Evolutionary conservation across 164 flowering plant genomes (phyloP).

Genomic region (Echeveria elegans): DNA sequence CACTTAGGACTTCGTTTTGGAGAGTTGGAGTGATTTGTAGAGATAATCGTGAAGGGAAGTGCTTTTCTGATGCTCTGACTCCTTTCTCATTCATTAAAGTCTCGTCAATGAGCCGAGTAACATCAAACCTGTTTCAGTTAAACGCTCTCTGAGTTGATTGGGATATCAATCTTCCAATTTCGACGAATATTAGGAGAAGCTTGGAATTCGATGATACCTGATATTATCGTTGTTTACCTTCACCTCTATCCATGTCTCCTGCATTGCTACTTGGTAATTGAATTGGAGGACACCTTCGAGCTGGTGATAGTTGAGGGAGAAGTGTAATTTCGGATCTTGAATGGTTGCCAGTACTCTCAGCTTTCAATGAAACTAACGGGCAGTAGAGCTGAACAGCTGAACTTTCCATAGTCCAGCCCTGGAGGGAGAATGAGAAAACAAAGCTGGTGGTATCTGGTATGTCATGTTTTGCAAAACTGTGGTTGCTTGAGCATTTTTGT

Average conservation of each 20-base stretch:
- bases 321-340: slow-evolving; percentile 47
- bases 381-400: too few species aligned
- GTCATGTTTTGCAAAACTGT: too few species aligned
- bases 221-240: slow-evolving; percentile 60
- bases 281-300: too few species aligned
- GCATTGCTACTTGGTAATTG: slow-evolving; percentile 32
- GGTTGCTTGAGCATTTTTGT: too few species aligned
- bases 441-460: too few species aligned
- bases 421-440: too few species aligned
- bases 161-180: not conserved
- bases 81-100: slow-evolving; percentile 52
- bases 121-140: slow-evolving; percentile 45
- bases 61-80: slow-evolving; percentile 62
- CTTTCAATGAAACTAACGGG: too few species aligned
- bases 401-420: too few species aligned
- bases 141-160: not conserved
- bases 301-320: slow-evolving; percentile 67
- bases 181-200: not conserved
- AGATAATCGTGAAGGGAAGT: slow-evolving; percentile 79
- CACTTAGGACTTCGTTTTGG: slow-evolving; percentile 48
- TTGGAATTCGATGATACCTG: slow-evolving; percentile 32
- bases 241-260: slow-evolving; percentile 59
- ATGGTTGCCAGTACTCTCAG: too few species aligned
- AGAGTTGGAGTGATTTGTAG: slow-evolving; percentile 62
- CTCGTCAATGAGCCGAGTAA: slow-evolving; percentile 46